These are phyloP conservation scores for Boletales sp. DNA, from an alignment of 768 basidiomycete genomes.

Conservation along the genomic window DNA sequence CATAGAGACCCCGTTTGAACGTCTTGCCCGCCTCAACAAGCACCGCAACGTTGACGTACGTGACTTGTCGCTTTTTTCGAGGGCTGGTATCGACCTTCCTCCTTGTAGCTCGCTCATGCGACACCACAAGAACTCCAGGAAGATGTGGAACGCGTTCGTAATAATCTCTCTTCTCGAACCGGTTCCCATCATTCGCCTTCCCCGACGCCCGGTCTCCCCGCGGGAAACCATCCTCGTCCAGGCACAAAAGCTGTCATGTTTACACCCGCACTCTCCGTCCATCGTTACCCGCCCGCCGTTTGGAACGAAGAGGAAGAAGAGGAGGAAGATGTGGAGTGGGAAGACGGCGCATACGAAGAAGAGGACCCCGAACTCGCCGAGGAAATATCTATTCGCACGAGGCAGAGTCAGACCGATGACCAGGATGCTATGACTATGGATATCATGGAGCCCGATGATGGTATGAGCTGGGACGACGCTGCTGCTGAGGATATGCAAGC, in stretches of 20 bases:
- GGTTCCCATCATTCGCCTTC: constrained; percentile 50
- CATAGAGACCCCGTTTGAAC: constrained; percentile 97
- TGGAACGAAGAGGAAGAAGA: constrained; percentile 77
- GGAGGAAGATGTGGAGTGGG: constrained; percentile 50
- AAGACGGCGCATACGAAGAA: constrained; percentile 67
- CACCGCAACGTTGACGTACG: constrained; percentile 95
- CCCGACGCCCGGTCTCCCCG: constrained; percentile 37
- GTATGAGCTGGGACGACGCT: constrained; percentile 84
- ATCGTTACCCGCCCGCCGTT: constrained; percentile 77
- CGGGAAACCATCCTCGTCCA: constrained; percentile 19
- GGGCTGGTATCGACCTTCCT: neutral
- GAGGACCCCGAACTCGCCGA: constrained; percentile 63
- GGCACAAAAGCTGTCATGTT: constrained; percentile 63
- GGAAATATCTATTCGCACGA: constrained; percentile 44
- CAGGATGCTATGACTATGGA: constrained; percentile 29
- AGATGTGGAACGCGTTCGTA: constrained; percentile 52
- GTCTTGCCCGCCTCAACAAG: constrained; percentile 93
- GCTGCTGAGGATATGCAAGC: constrained; percentile 51
- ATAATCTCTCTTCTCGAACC: constrained; percentile 46
- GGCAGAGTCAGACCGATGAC: constrained; percentile 35
- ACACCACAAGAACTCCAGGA: constrained; percentile 55
- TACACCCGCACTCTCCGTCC: constrained; percentile 59
- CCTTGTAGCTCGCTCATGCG: constrained; percentile 29
- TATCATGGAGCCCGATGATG: constrained; percentile 68
- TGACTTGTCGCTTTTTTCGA: constrained; percentile 8